Percentiles rank a stretch among this genome's conserved stretches.
Evolutionary conservation across 2,329 filamentous ascomycete species (phyloP).

Genomic region (Hortaea sp.): DNA sequence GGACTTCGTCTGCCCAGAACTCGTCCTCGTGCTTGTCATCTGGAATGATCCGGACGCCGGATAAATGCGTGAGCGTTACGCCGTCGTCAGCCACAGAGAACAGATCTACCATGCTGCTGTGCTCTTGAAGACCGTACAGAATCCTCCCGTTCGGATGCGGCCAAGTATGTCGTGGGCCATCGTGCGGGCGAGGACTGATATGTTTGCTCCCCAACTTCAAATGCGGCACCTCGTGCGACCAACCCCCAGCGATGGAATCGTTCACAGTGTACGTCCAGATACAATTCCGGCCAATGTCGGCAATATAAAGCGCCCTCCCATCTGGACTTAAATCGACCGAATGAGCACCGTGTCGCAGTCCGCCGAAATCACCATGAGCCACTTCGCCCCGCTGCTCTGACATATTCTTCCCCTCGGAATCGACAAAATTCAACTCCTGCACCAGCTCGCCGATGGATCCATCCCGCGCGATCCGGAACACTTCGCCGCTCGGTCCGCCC

Average conservation of each 20-base stretch:
- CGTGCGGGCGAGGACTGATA: constrained; percentile 19
- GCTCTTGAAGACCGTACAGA: constrained; percentile 26
- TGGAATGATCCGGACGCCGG: constrained; percentile 23
- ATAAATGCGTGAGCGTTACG: constrained; percentile 17
- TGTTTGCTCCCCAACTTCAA: constrained; percentile 20
- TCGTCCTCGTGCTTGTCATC: constrained; percentile 20
- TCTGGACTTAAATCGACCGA: constrained; percentile 22
- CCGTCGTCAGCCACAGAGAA: constrained; percentile 20
- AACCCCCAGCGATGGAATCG: not conserved
- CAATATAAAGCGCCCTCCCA: constrained; percentile 21
- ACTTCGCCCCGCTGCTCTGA: constrained; percentile 18
- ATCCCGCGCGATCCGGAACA: constrained; percentile 19
- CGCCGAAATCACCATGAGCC: constrained; percentile 26
- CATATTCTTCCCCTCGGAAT: constrained; percentile 17
- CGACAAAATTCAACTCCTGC: constrained; percentile 24
- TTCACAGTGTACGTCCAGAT: constrained; percentile 25
- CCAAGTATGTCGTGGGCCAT: constrained; percentile 27
- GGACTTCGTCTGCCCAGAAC: constrained; percentile 29
- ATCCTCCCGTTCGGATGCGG: constrained; percentile 25
- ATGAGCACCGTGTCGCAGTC: constrained; percentile 25
- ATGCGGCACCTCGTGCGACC: constrained; percentile 6
- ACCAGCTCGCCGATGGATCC: constrained; percentile 22
- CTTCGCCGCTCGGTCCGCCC: constrained; percentile 25
- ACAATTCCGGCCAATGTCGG: constrained; percentile 27
- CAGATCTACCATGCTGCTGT: constrained; percentile 27